Base-by-base conservation (phyloP, 1,139 yeast species). In the Zygoascus hellenicus region DNA sequence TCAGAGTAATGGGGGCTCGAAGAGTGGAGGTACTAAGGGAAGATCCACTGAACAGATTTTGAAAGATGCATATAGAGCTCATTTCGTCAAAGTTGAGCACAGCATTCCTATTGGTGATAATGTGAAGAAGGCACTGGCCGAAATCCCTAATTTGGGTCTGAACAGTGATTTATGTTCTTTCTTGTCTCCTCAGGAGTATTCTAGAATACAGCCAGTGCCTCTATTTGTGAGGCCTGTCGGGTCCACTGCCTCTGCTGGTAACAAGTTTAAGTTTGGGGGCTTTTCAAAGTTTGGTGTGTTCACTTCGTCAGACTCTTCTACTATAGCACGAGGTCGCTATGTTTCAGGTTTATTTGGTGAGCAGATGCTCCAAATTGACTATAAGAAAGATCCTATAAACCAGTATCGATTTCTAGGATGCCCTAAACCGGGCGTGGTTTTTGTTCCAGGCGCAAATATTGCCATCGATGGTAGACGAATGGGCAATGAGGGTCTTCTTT, bases 381-480 rank as follows among this genome's bases (percentile, higher is more conserved):
- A 89, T 61, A 73, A 77, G 31, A 61, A 66, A 6, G 86, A 87
- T 56, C 72, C 78, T 9, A 70, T 80, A 46, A 92, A 90, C 62
- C 95, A 88, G 60, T 90, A 88, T 62, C 67, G 80, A 51, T 64
- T 76, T n/a, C 79, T 89, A 77, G 96, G 96, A 0, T 80, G 88
- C 14, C 81, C 95, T 10, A 89, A 89, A 59, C 92, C 94, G 1
- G 80, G 80, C 48, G 95, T 87, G 1, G 64, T 82, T 57, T 67
- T 76, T 58, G 69, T 75, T 63, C 71, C 80, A 16, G 58, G 55
- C 0, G 47, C 75, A 46, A 83, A 84, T 0, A 57, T 92, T 11
- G 83, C 78, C 2, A 69, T 90, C 22, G 97, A 90, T 65, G 80
- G 94, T 31, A 74, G 97, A 51, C 76, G 79, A 46, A 77, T 81